Evolutionary conservation across 495 filamentous ascomycete species (phyloP), one percentile per base, ranked within the genome.

Genomic region (Aspergillus steynii): DNA sequence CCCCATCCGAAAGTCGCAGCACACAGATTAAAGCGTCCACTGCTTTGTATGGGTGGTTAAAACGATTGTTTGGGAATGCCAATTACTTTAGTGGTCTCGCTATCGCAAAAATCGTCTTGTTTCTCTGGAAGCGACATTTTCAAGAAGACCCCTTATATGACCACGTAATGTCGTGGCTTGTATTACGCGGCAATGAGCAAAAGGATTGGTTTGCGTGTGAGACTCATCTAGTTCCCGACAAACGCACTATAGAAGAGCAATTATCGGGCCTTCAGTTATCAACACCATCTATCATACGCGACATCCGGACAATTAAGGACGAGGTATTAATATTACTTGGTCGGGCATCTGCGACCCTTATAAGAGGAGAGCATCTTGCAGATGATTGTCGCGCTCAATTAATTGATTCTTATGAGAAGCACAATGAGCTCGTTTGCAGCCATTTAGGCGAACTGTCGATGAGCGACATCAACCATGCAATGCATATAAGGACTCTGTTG

Each of bases 141-240:
- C 6, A 57, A 48, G 55, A 47, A 57, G 55, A 57, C 15, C 55
- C 55, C 7, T 47, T 57, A 57, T 57, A 57, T 57, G 5, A 47
- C 55, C 55, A 57, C 34, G 26, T 57, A 57, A 57, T 57, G 55
- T 57, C 55, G 55, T 57, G 55, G 55, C 55, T 57, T 57, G 47
- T 57, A 45, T 57, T 57, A 57, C 55, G 55, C 37, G 55, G 55
- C 7, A 57, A 57, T 46, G 55, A 57, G 26, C 55, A 57, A 47
- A 42, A 57, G 34, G 55, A 57, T 47, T 57, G 55, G 55, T 57
- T 57, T 29, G 55, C 55, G 7, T 45, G 55, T 57, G 55, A 57
- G 37, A 57, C 29, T 28, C 28, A 46, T 48, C n/a, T 57, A 45
- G 37, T 20, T 20, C n/a, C 29, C 55, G 55, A 42, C 29, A 14